A percentile compares a stretch with the other conserved stretches of the same genome.
Conservation (phyloP, 345 rosid genomes). For the Salix dunnii region DNA sequence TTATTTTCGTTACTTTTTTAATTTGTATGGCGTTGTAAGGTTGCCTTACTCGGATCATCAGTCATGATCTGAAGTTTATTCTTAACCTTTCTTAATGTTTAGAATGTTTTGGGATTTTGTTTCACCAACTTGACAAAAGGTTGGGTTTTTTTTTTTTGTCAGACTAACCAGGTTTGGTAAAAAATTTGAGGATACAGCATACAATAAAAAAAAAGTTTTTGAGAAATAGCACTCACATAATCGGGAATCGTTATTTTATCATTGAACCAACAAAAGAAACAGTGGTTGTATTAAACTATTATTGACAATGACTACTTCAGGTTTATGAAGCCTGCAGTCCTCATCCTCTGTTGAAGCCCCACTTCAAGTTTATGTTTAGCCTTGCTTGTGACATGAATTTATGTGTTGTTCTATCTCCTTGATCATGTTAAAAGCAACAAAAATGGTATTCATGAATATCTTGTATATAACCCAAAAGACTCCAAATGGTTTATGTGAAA, state of each 20-base stretch:
- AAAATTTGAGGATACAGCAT: too few relatives aligned
- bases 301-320: too few relatives aligned
- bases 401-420: not conserved
- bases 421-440: too few relatives aligned
- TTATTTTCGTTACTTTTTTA: not conserved
- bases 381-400: not conserved
- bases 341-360: slow-evolving; percentile 56
- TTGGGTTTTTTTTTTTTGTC: too few relatives aligned
- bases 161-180: too few relatives aligned
- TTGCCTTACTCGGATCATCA: not conserved
- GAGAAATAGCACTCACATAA: too few relatives aligned
- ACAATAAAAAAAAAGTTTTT: too few relatives aligned
- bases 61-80: not conserved
- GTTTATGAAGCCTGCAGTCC: slow-evolving; percentile 44
- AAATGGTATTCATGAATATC: too few relatives aligned
- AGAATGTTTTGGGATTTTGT: not conserved
- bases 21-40: not conserved
- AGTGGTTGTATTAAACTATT: too few relatives aligned
- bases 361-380: slow-evolving; percentile 46
- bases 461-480: too few relatives aligned
- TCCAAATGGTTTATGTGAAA: not conserved
- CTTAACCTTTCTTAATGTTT: not conserved
- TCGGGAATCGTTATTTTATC: too few relatives aligned
- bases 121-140: not conserved
- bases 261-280: too few relatives aligned